Base-by-base conservation (phyloP, 257 asterid genomes). In the Linaria vulgaris region DNA sequence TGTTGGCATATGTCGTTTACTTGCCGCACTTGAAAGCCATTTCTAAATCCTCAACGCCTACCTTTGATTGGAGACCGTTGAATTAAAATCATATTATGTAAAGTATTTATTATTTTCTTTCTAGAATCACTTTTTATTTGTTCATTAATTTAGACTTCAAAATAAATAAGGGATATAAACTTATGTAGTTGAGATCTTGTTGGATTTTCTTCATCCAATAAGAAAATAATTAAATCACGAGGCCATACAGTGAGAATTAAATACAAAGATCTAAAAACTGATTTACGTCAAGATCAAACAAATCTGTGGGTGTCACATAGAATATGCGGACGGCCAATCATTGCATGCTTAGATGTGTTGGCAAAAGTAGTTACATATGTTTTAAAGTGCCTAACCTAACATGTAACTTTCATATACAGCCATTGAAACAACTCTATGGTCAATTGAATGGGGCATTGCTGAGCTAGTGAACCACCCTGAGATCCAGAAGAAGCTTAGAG, bases 361-460 rank as follows among this genome's bases (percentile, higher is more conserved):
- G 16, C 21, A 15, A 20, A 47, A 47, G 9, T 15, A 47, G 51
- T 15, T 15, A n/a, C n/a, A n/a, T n/a, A 9, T 15, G 53, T 11
- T 15, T 47, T 47, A 5, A 15, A 3, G 9, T 27, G 3, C 31
- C 19, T 25, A 1, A n/a, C 24, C 45, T 56, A 39, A 57, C 38
- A 10, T 57, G 13, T 48, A n/a, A 12, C 20, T 38, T 31, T 37
- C 16, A 31, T 57, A 30, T 7, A 12, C 81, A 86, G 95, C 95
- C 24, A 84, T 84, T 4, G 95, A 84, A 57, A 86, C 91, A 6
- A 84, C 95, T 14, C 69, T 87, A 0, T 87, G 95, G 95, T 80
- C 95, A 15, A 53, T 86, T 0, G 95, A 86, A 37, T 86, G 95
- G 91, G 95, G 88, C 9, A 73, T 84, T 10, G 95, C 95, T 0